A percentile compares a stretch with the other conserved stretches of the same genome.
Conservation (phyloP, 192 early-diverging fungal genomes). For the Podochytrium sp. region DNA sequence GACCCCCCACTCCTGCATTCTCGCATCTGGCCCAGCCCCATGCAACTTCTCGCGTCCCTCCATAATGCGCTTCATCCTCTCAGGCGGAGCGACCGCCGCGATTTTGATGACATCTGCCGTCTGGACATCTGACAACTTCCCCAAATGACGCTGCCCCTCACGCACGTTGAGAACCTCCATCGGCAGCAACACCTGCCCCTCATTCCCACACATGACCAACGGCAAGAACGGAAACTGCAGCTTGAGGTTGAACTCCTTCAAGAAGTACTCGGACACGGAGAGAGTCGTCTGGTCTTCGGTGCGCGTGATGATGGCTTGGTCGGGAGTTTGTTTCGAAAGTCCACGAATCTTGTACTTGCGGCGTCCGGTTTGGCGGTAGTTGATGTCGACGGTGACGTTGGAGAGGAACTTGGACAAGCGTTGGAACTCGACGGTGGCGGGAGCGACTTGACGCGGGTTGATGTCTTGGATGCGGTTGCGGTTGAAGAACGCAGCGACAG, state of each 20-base stretch:
- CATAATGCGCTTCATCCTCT: conserved; percentile 16
- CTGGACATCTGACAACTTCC: conserved; percentile 36
- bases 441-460: not conserved
- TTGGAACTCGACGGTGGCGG: conserved; percentile 15
- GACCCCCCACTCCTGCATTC: conserved; percentile 35
- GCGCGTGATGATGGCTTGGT: not conserved
- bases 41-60: conserved; percentile 13
- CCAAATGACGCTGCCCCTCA: conserved; percentile 25
- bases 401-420: conserved; percentile 25
- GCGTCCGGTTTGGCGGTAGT: not conserved
- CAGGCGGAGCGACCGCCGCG: conserved; percentile 26
- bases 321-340: not conserved
- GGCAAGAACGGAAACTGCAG: conserved; percentile 7
- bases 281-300: not conserved
- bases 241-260: conserved; percentile 17
- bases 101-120: conserved; percentile 38
- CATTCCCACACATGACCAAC: conserved; percentile 10
- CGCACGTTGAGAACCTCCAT: conserved; percentile 30
- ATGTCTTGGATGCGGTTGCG: conserved; percentile 15
- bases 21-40: not conserved
- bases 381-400: conserved; percentile 1
- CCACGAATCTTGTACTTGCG: conserved; percentile 25
- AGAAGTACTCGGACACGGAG: conserved; percentile 44
- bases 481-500: conserved; percentile 29
- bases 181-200: conserved; percentile 27